Evolutionary conservation across 306 rosid genomes (phyloP).

Genomic region (Cucumis melo): DNA sequence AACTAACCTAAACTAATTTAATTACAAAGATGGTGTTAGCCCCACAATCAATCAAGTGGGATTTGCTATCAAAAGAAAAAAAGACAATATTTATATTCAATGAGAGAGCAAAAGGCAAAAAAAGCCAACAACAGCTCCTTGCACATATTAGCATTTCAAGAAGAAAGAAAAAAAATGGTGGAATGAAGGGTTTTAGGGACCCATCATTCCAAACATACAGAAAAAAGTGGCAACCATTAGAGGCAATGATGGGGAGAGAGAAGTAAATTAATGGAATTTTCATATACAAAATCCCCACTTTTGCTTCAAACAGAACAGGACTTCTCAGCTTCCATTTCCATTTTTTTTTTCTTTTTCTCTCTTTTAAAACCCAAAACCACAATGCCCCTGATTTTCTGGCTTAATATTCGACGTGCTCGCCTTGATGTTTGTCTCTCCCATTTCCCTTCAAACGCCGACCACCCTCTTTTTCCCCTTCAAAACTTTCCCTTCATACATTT

Average conservation of each 20-base stretch:
- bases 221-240: conserved; percentile 18
- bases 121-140: conserved; percentile 5
- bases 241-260: background rate
- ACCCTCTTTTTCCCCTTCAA: background rate
- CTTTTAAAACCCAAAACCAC: conserved; percentile 1
- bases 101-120: background rate
- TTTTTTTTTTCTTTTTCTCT: background rate
- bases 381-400: conserved; percentile 28
- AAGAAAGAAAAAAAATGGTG: background rate
- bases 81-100: background rate
- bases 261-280: background rate
- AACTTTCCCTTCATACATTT: conserved; percentile 4
- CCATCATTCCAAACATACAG: background rate
- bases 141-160: background rate
- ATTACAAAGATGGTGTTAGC: background rate
- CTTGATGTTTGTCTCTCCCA: conserved; percentile 22
- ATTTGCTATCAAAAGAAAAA: background rate
- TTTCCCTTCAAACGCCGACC: background rate
- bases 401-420: conserved; percentile 30
- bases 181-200: background rate
- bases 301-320: conserved; percentile 22
- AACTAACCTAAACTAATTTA: background rate
- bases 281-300: conserved; percentile 8
- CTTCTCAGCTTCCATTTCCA: background rate
- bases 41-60: conserved; percentile 7